Evolutionary conservation across 1,284 basidiomycete species (phyloP), one percentile per base, ranked within the genome.

Genomic region (Irpex rosettiformis): DNA sequence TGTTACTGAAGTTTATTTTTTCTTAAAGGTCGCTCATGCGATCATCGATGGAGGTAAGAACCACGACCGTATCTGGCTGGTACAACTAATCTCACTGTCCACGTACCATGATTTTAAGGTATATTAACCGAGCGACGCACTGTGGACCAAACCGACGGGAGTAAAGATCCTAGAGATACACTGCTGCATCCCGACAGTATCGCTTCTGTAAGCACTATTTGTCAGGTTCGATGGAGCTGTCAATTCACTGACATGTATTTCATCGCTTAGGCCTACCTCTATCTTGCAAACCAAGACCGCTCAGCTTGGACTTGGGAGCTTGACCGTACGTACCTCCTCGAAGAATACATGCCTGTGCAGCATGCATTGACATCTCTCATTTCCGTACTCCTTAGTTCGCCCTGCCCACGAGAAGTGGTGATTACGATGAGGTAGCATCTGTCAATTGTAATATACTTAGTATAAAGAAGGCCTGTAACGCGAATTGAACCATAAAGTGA

Each of bases 101-200:
- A n/a, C 51, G 5, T 40, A 11, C 18, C 43, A 10, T 27, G 0
- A 88, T 89, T 52, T 55, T 80, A 1, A 86, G 81, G 0, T 82
- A 22, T n/a, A 22, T 7, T 54, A 25, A 33, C 63, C 59, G 24
- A 58, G 59, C 3, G 30, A 11, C 30, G 13, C 5, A 5, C 65
- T 77, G 47, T 71, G 79, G 40, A 82, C 77, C 75, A 76, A 33
- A 66, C 72, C n/a, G n/a, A n/a, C n/a, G n/a, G 4, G 80, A 88
- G 60, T 68, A 70, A 13, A 76, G 84, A 55, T 69, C 11, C 30
- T 13, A 33, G 30, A 33, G 30, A 33, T 33, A 33, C 69, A 27
- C 72, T 78, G 25, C 73, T 92, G 27, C 74, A 75, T 49, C 85
- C 89, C 0, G 80, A 84, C 25, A 83, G 82, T 63, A 89, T 92